Evolutionary conservation across 2,329 filamentous ascomycete species (phyloP).

Genomic region (Basipetospora chlamydospora): DNA sequence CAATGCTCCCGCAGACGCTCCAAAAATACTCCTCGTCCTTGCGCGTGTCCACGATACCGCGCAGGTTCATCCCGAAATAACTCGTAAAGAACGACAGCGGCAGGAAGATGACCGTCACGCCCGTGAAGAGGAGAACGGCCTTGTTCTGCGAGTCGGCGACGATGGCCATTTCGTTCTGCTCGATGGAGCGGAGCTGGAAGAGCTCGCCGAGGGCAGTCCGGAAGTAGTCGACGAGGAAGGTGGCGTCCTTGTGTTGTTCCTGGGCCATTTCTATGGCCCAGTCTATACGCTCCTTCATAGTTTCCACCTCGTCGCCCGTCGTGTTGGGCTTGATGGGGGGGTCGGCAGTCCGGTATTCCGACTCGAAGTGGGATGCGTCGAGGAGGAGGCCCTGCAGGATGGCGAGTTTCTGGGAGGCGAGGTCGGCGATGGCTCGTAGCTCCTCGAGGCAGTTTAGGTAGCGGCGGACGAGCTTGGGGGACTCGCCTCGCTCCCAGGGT

Average conservation of each 20-base stretch:
- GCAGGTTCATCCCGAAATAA: constrained; percentile 4
- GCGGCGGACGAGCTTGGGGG: constrained; percentile 2
- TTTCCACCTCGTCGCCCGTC: constrained; percentile 29
- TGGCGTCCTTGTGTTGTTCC: constrained; percentile 52
- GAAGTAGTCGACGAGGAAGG: constrained; percentile 45
- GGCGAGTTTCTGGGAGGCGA: constrained; percentile 1
- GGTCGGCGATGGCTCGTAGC: constrained; percentile 2
- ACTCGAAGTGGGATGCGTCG: constrained; percentile 1
- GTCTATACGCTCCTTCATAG: constrained; percentile 39
- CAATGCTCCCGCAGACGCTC: neutral
- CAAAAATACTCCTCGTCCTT: constrained; percentile 2
- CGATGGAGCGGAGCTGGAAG: constrained; percentile 6
- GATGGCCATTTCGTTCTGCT: constrained; percentile 13
- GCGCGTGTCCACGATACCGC: neutral
- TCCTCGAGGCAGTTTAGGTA: constrained; percentile 6
- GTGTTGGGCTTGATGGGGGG: neutral
- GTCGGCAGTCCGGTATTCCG: neutral
- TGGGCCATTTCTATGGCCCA: constrained; percentile 49
- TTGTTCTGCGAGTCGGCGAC: constrained; percentile 3
- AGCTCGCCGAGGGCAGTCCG: constrained; percentile 17
- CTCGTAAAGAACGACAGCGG: constrained; percentile 3
- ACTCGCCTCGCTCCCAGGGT: constrained; percentile 5
- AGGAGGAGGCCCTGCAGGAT: neutral
- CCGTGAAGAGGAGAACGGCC: constrained; percentile 2
- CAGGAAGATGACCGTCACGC: constrained; percentile 1